Evolutionary conservation across 2,329 filamentous ascomycete genomes (phyloP).

Genomic region (Tolypocladium ovalisporum): DNA sequence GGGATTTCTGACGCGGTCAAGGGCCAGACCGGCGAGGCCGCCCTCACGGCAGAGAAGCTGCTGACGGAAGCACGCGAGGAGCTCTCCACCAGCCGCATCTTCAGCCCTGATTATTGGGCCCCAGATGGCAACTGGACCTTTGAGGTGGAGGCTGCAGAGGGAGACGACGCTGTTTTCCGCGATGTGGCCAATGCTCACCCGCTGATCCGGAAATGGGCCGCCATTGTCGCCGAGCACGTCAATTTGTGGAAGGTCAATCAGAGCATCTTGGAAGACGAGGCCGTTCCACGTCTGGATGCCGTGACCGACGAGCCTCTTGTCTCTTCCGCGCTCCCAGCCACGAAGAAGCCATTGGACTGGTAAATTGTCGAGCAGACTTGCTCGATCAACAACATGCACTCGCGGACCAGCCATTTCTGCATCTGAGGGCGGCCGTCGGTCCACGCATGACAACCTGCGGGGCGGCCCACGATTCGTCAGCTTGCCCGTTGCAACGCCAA

Average conservation of each 20-base stretch:
- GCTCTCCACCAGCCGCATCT: conserved; percentile 50
- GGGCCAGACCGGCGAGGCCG: conserved; percentile 12
- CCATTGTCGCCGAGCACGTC: conserved; percentile 18
- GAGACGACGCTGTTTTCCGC: conserved; percentile 39
- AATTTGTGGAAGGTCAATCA: conserved; percentile 22
- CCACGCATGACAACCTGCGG: neutral
- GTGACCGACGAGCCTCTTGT: conserved; percentile 16
- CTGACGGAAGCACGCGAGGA: conserved; percentile 44
- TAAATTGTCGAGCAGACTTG: conserved; percentile 10
- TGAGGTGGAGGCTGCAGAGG: conserved; percentile 30
- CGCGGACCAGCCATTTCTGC: neutral
- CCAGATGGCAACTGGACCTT: conserved; percentile 64
- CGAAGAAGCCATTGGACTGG: conserved; percentile 27
- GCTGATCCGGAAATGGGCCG: conserved; percentile 51
- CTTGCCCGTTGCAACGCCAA: neutral
- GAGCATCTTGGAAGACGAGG: conserved; percentile 21
- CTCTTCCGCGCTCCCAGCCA: conserved; percentile 10
- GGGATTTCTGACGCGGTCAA: conserved; percentile 47
- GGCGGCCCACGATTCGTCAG: neutral
- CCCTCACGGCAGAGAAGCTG: conserved; percentile 17
- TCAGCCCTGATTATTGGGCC: conserved; percentile 55
- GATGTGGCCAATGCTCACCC: conserved; percentile 61
- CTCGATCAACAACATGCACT: neutral
- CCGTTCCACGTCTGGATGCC: conserved; percentile 14
- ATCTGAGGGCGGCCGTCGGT: neutral